Evolutionary conservation across 139 green algal species (phyloP).

Genomic region (Zygnema circumcarinatum): DNA sequence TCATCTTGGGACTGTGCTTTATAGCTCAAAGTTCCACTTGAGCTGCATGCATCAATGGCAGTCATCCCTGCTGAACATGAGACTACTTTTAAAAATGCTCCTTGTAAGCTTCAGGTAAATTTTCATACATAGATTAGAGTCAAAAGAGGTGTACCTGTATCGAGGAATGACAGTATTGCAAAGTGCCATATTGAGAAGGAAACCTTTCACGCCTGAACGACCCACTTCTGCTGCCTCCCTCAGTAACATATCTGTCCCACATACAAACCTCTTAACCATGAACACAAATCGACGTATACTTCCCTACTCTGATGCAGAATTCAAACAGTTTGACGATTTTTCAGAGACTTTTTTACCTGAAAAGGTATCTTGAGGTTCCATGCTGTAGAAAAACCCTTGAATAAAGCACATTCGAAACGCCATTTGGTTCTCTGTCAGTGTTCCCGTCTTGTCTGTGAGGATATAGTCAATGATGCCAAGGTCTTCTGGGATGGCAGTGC

Average conservation of each 20-base stretch:
- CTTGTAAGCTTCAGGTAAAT: not conserved
- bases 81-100: constrained; percentile 3
- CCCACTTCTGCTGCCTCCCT: not conserved
- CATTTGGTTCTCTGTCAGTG: constrained; percentile 78
- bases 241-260: constrained; percentile 12
- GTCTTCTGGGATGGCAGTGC: constrained; percentile 48
- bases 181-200: constrained; percentile 44
- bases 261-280: too few relatives aligned
- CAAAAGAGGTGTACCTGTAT: constrained; percentile 9
- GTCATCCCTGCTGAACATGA: too few relatives aligned
- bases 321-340: too few relatives aligned
- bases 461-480: constrained; percentile 70
- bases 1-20: constrained; percentile 90
- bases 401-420: constrained; percentile 22
- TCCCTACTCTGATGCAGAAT: too few relatives aligned
- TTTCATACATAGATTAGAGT: not conserved
- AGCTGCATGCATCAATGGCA: too few relatives aligned
- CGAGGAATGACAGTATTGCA: constrained; percentile 56
- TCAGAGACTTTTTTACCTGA: not conserved
- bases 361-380: not conserved
- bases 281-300: too few relatives aligned
- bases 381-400: not conserved
- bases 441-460: constrained; percentile 95
- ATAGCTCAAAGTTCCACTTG: constrained; percentile 24
- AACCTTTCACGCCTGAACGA: not conserved